Evolutionary conservation across 2,329 filamentous ascomycete genomes (phyloP).

Genomic region (Talaromyces sp.): DNA sequence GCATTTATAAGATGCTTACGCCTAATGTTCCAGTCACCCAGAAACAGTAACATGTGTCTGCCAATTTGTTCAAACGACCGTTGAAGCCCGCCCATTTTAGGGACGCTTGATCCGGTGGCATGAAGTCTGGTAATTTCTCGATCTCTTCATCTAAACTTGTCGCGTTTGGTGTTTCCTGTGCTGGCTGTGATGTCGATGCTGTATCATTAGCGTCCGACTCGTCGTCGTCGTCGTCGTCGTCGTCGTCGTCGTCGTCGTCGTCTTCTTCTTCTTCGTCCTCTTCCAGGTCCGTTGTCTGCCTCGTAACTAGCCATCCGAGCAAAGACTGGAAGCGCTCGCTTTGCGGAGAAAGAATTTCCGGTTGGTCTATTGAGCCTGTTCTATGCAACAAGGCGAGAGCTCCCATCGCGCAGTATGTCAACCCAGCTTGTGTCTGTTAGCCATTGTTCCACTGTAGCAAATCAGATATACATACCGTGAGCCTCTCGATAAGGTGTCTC

Average conservation of each 20-base stretch:
- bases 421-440: slow-evolving; percentile 60
- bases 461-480: slow-evolving; percentile 58
- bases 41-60: slow-evolving; percentile 94
- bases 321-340: slow-evolving; percentile 34
- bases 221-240: slow-evolving; percentile 44
- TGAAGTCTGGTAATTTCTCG: slow-evolving; percentile 27
- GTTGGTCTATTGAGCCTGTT: slow-evolving; percentile 37
- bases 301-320: slow-evolving; percentile 58
- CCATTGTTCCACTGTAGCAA: neutral
- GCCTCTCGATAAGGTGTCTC: slow-evolving; percentile 77
- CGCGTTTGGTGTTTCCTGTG: slow-evolving; percentile 13
- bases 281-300: slow-evolving; percentile 61
- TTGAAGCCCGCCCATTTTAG: slow-evolving; percentile 72
- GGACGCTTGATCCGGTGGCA: slow-evolving; percentile 26
- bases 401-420: slow-evolving; percentile 82
- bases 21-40: slow-evolving; percentile 72
- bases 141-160: slow-evolving; percentile 27
- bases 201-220: slow-evolving; percentile 20
- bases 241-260: slow-evolving; percentile 41
- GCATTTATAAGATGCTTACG: slow-evolving; percentile 30
- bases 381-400: slow-evolving; percentile 73
- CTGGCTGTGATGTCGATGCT: neutral
- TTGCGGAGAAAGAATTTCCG: slow-evolving; percentile 28
- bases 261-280: slow-evolving; percentile 45
- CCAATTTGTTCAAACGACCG: slow-evolving; percentile 83